Base-by-base conservation (phyloP, 2,329 filamentous ascomycete genomes). In the Pseudopithomyces chartarum region DNA sequence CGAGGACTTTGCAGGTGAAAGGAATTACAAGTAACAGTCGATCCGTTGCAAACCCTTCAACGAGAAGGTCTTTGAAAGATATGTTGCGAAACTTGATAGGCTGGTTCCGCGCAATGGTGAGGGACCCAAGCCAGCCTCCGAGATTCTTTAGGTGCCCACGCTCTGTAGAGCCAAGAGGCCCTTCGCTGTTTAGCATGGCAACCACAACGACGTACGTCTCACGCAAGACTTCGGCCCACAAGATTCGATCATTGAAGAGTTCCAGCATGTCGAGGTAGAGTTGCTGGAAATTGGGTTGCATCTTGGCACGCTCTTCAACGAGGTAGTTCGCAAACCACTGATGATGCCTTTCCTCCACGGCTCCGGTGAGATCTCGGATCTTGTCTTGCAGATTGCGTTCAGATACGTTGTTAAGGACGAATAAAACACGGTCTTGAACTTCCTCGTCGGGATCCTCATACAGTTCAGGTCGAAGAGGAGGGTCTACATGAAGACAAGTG, bases 301-400 rank as follows among this genome's bases (percentile, higher is more conserved):
- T 89, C 77, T 97, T 98, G 32, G 94, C 96, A 44, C 96, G 91
- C 73, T 97, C 91, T 70, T 97, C 94, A 2, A 99, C 95, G 10
- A 99, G 82, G 70, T 98, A 96, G 46, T 88, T 88, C 6, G 96
- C 95, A 71, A 99, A 99, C 95, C 95, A 99, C 71, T 96, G 92
- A 68, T 96, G 90, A 73, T 97, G 90, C 64, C 88, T 87, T 52
- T 90, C 86, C 49, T 92, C 87, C 46, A 99, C 79, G 43, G 90
- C 87, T 38, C 91, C 88, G 48, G 87, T 88, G 36, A 99, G 84
- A 64, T 97, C 92, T 52, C 84, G 83, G 68, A 94, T 89, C 77
- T 97, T 97, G 39, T 89, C 84, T 51, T 91, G 87, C 17, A 99
- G 81, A 43, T 97, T 98, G 40, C 89, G 87, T 65, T 95, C 89